These are phyloP conservation scores for Cytospora schulzeri DNA, from an alignment of 2,329 filamentous ascomycete genomes.

Conservation along the genomic window DNA sequence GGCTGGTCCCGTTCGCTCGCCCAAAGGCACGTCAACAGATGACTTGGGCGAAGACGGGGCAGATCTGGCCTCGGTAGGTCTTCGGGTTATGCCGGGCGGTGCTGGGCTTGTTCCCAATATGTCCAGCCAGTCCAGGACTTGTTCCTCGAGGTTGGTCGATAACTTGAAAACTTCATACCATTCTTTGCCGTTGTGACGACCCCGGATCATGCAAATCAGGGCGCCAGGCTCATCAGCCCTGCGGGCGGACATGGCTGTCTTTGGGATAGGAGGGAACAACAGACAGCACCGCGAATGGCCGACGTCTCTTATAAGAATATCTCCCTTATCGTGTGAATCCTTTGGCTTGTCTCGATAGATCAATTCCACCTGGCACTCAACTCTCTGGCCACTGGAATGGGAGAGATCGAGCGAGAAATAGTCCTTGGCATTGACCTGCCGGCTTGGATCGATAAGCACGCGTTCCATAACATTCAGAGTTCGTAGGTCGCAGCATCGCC, in stretches of 20 bases:
- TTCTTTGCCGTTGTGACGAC: conserved; percentile 62
- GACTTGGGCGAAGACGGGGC: conserved; percentile 3
- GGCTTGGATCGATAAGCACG: conserved; percentile 71
- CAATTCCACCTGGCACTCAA: conserved; percentile 87
- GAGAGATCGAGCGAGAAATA: conserved; percentile 82
- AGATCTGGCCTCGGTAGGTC: neutral
- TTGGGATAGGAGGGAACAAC: conserved; percentile 85
- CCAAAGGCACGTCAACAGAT: conserved; percentile 37
- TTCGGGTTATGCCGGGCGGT: conserved; percentile 41
- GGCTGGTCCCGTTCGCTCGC: conserved; percentile 31
- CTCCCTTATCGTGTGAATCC: conserved; percentile 69
- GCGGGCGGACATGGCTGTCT: conserved; percentile 75
- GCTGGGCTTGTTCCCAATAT: conserved; percentile 64
- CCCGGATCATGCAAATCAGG: conserved; percentile 85
- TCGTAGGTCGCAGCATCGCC: conserved; percentile 75
- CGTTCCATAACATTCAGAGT: conserved; percentile 72
- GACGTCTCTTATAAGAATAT: conserved; percentile 92
- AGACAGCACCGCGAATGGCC: conserved; percentile 77
- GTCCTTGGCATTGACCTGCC: conserved; percentile 87
- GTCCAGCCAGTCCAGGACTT: conserved; percentile 82
- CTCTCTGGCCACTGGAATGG: conserved; percentile 86
- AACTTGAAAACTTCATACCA: conserved; percentile 89
- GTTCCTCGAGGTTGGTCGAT: conserved; percentile 72
- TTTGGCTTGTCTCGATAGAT: conserved; percentile 78
- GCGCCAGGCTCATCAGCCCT: conserved; percentile 70